Evolutionary conservation across 164 flowering plant genomes (phyloP), one percentile per base, ranked within the genome.

Genomic region (Aristolochia californica): DNA sequence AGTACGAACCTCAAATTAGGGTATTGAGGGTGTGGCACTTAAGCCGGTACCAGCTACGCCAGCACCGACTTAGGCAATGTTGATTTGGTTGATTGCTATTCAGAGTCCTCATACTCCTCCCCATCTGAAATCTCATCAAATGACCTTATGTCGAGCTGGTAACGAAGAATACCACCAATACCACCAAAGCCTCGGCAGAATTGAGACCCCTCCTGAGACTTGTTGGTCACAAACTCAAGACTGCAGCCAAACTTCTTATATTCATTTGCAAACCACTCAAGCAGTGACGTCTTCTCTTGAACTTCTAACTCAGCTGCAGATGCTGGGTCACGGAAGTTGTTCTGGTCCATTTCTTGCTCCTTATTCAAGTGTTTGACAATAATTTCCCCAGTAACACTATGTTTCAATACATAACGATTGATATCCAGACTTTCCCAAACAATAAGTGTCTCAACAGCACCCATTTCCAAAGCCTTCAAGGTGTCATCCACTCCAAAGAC

Each of bases 101-200:
- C 60, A 34, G 60, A 57, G 16, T 57, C 60, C n/a, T 57, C 60
- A 16, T 21, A 40, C 14, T 26, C 30, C 45, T 57, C 60, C 22
- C 60, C 60, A 40, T 57, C 60, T 18, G 60, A 57, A 38, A 57
- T 18, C 47, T 57, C 60, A 43, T 57, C 60, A 43, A 57, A 44
- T 20, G 60, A 57, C 60, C 60, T 57, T 44, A 40, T 44, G 49
- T 57, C 60, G 11, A 57, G 60, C 60, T 57, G 60, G 45, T 57
- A 57, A 23, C 60, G 60, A 34, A 57, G 60, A 22, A 57, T 57
- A 11, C 60, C 60, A 38, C 60, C 60, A 44, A 57, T 57, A 57
- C 60, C 60, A 43, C 60, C 60, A 43, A 57, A 57, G 14, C 60
- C 60, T 57, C 60, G 17, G 44, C 60, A 57, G 27, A 57, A 57